Conservation (phyloP, 805 yeast species). For the Suhomyces faveliae region DNA sequence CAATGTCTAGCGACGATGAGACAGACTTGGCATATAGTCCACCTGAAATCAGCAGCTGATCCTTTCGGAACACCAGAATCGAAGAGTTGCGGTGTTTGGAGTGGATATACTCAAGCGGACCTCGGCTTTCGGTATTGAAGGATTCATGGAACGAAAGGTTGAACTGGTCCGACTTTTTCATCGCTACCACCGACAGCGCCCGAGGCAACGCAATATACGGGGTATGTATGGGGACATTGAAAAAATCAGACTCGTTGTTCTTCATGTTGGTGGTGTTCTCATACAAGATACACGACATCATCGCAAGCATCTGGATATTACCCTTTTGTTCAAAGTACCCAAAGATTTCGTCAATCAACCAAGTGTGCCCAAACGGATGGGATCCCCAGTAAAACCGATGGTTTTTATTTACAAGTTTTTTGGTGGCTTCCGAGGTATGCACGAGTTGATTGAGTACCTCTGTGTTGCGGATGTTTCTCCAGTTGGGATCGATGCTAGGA, state of each 20-base stretch:
- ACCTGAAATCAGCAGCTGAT: constrained; percentile 7
- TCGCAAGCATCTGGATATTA: constrained; percentile 86
- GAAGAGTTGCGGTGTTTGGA: constrained; percentile 11
- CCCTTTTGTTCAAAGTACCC: constrained; percentile 59
- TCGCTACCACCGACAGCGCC: constrained; percentile 22
- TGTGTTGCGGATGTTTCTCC: constrained; percentile 1
- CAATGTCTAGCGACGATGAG: constrained; percentile 16
- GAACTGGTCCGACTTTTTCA: constrained; percentile 10
- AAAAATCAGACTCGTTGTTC: constrained; percentile 17
- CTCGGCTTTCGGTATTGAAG: constrained; percentile 5
- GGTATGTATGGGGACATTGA: constrained; percentile 46
- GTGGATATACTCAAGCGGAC: constrained; percentile 3
- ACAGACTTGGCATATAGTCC: constrained; percentile 16
- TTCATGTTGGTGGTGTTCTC: constrained; percentile 35
- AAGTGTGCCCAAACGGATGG: constrained; percentile 71
- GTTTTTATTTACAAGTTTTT: constrained; percentile 10
- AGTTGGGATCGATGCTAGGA: constrained; percentile 4
- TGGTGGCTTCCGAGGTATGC: constrained; percentile 9
- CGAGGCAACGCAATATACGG: constrained; percentile 41
- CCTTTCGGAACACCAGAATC: constrained; percentile 9
- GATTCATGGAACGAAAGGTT: constrained; percentile 6
- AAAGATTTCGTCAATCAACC: constrained; percentile 64
- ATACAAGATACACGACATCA: constrained; percentile 71
- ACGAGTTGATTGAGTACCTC: constrained; percentile 11
- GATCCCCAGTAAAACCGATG: constrained; percentile 67